Percentiles rank a stretch among this genome's conserved stretches.
Evolutionary conservation across 2,329 filamentous ascomycete species (phyloP).

Genomic region (Xylariaceae sp.): DNA sequence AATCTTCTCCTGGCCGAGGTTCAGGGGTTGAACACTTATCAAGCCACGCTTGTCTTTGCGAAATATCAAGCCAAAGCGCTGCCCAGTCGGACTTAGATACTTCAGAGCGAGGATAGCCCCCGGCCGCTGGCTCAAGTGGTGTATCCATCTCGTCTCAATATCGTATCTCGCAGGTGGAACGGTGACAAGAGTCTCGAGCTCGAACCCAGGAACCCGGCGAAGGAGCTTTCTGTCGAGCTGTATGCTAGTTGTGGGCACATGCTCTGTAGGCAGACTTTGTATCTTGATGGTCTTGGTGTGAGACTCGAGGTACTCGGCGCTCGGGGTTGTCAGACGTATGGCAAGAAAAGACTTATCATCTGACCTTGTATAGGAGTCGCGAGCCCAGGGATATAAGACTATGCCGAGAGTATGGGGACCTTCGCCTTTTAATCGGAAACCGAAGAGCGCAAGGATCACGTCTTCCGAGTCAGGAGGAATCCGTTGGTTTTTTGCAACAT

Average conservation of each 20-base stretch:
- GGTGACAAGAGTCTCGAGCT: background rate
- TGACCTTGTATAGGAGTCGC: background rate
- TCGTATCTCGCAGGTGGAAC: background rate
- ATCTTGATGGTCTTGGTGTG: background rate
- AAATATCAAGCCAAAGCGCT: background rate
- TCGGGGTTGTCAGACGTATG: background rate
- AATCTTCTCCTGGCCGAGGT: no score
- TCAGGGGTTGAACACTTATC: no score
- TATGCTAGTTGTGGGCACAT: background rate
- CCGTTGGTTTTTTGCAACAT: no score
- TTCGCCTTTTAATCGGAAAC: background rate
- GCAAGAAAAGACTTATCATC: background rate
- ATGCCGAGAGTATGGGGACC: background rate
- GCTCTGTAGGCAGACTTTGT: background rate
- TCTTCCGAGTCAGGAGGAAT: background rate
- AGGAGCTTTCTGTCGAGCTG: background rate
- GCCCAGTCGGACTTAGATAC: background rate
- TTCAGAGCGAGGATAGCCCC: background rate
- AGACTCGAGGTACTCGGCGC: background rate
- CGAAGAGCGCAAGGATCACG: background rate
- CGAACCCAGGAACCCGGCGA: background rate
- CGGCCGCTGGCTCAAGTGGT: background rate
- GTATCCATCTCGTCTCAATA: background rate
- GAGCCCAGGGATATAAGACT: background rate
- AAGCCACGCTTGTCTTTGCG: no score